Conservation (phyloP, 2,329 filamentous ascomycete genomes). For the Hymenoscyphus fraxineus region DNA sequence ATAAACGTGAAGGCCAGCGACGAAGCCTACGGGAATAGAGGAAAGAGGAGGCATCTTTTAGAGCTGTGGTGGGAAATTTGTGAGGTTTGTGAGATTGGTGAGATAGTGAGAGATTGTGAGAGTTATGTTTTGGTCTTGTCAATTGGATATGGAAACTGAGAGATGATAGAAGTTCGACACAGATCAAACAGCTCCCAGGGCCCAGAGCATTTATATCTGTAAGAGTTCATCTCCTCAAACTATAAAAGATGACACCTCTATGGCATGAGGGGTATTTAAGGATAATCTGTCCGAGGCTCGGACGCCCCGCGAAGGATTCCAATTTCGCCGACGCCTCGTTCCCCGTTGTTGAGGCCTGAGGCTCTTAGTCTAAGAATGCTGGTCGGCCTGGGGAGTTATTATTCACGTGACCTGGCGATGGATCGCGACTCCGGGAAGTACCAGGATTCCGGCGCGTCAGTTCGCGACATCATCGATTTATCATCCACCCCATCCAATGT, state of each 20-base stretch:
- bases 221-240: too few species aligned
- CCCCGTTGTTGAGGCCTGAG: too few species aligned
- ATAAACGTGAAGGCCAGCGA: constrained; percentile 45
- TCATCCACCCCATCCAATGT: neutral
- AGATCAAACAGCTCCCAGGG: neutral
- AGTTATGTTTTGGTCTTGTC: neutral
- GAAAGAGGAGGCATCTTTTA: constrained; percentile 36
- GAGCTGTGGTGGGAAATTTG: neutral
- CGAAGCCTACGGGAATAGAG: constrained; percentile 36
- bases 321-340: too few species aligned
- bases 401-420: neutral
- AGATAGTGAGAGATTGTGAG: neutral
- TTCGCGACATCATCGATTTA: neutral
- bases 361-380: too few species aligned
- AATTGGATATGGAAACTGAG: neutral
- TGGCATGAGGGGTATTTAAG: neutral
- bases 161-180: neutral
- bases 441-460: neutral
- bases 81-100: neutral
- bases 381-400: neutral
- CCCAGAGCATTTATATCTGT: neutral
- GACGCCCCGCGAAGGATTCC: neutral
- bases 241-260: too few species aligned
- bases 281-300: neutral
- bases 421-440: neutral